Percentiles rank a stretch among this genome's conserved stretches.
Conservation (phyloP, 2,329 filamentous ascomycete genomes). For the Alternaria incomplexa region DNA sequence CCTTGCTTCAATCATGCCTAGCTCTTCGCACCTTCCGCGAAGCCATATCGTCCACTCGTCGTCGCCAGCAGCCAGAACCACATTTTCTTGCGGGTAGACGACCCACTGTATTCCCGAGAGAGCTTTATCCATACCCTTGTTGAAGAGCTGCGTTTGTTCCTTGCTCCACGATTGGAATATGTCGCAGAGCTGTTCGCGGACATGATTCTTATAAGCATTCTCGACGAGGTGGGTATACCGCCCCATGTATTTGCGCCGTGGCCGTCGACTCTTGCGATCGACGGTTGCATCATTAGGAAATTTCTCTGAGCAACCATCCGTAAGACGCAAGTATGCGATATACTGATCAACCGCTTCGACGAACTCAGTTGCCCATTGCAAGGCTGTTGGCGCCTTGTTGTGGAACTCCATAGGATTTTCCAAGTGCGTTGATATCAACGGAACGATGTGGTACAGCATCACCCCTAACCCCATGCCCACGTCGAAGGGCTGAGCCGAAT, state of each 20-base stretch:
- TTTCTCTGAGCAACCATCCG: conserved; percentile 4
- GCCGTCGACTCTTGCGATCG: neutral
- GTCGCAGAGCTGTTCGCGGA: conserved; percentile 7
- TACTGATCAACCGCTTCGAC: conserved; percentile 10
- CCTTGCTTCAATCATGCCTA: conserved; percentile 10
- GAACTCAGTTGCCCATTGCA: conserved; percentile 1
- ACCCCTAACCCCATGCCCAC: conserved; percentile 7
- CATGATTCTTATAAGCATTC: neutral
- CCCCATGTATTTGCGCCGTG: conserved; percentile 5
- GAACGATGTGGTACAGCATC: conserved; percentile 10
- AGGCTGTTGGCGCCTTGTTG: neutral
- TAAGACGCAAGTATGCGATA: conserved; percentile 1
- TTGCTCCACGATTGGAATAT: conserved; percentile 8
- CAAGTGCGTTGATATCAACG: conserved; percentile 6
- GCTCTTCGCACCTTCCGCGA: conserved; percentile 9
- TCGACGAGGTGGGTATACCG: conserved; percentile 6
- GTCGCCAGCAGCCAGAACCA: conserved; percentile 9
- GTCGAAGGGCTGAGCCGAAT: conserved; percentile 4
- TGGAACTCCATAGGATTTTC: conserved; percentile 9
- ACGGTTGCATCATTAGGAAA: neutral
- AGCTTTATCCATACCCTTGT: conserved; percentile 22
- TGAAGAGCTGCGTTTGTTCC: conserved; percentile 20
- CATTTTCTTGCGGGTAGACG: conserved; percentile 15
- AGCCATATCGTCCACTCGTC: conserved; percentile 19
- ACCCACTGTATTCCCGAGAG: conserved; percentile 10